These are phyloP conservation scores for Amanita pallidorosea DNA, from an alignment of 768 basidiomycete species.

Conservation along the genomic window DNA sequence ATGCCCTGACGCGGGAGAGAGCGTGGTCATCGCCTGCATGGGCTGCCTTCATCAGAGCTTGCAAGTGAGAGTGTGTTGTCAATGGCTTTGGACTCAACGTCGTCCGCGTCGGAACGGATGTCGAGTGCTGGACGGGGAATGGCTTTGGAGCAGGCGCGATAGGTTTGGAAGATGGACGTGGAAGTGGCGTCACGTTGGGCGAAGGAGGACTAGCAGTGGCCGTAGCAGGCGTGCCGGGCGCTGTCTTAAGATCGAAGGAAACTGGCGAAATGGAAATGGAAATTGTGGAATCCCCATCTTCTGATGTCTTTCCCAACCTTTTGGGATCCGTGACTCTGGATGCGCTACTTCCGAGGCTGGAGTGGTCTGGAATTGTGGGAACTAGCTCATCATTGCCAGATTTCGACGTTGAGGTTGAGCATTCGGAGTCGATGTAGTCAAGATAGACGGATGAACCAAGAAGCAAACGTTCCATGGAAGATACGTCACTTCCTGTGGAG, in stretches of 20 bases:
- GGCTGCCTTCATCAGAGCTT: not conserved
- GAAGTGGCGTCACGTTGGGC: not conserved
- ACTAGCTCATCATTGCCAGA: not conserved
- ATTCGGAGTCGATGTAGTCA: not conserved
- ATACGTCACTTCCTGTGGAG: not conserved
- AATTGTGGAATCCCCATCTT: not conserved
- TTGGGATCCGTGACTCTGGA: not conserved
- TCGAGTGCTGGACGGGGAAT: not conserved
- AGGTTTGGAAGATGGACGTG: not conserved
- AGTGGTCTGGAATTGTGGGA: slow-evolving; percentile 33
- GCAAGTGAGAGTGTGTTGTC: not conserved
- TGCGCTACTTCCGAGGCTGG: slow-evolving; percentile 18
- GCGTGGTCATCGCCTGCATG: not conserved
- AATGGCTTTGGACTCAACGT: not conserved
- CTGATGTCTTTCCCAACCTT: not conserved
- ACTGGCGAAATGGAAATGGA: not conserved
- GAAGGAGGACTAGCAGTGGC: not conserved
- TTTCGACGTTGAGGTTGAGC: not conserved
- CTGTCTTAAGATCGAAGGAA: not conserved
- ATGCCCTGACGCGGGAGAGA: not conserved
- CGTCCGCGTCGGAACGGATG: not conserved
- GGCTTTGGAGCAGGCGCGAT: not conserved
- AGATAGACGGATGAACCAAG: not conserved
- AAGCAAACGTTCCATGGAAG: not conserved
- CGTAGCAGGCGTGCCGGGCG: not conserved